phyloP scores from a whole-genome alignment of 257 asterid genomes.

The Solanum rostratum region DNA sequence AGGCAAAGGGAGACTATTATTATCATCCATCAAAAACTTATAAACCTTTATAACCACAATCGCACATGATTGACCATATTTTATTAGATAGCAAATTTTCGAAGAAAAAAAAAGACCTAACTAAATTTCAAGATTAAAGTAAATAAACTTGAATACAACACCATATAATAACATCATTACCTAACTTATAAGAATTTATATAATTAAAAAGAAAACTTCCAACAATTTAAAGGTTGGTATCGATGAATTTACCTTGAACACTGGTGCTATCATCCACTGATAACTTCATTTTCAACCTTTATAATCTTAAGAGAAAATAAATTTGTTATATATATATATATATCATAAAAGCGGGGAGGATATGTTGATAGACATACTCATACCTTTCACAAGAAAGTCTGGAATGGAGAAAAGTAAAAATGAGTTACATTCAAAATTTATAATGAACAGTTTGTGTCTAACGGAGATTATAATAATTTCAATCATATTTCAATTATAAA shows the following conservation, averaged over 20 bases:
- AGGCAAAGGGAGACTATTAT: background rate
- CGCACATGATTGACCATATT: background rate
- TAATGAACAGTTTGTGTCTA: background rate
- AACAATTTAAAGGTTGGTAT: no score
- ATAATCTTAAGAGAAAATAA: no score
- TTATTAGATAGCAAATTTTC: background rate
- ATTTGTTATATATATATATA: no score
- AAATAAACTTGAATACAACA: background rate
- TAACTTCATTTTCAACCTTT: background rate
- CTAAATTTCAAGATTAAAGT: background rate
- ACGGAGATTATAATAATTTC: background rate
- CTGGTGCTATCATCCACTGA: background rate
- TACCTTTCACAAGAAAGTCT: background rate
- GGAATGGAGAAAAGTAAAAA: background rate
- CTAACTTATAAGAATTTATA: background rate
- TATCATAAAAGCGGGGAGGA: background rate
- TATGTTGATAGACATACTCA: background rate
- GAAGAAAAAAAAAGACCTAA: background rate
- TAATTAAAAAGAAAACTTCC: background rate
- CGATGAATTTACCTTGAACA: background rate
- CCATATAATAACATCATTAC: background rate
- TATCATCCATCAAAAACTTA: background rate
- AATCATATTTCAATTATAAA: background rate
- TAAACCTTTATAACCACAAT: background rate
- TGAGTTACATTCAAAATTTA: background rate